Percentiles rank a stretch among this genome's conserved stretches.
These are phyloP conservation scores for Pyrenophora seminiperda DNA, from an alignment of 2,329 filamentous ascomycete species.

Conservation along the genomic window DNA sequence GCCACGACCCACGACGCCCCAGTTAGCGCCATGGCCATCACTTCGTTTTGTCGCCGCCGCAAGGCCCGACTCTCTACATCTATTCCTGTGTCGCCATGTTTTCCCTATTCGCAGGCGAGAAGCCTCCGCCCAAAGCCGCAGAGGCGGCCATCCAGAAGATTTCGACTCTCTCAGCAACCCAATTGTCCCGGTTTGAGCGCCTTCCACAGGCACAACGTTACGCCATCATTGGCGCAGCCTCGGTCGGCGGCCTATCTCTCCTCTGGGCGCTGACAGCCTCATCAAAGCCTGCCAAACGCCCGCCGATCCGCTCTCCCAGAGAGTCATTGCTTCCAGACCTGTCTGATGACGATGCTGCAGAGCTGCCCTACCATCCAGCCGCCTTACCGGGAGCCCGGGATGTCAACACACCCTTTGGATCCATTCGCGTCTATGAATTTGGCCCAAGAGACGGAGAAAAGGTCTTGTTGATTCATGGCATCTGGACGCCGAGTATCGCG, in stretches of 20 bases:
- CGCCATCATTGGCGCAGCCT: constrained; percentile 30
- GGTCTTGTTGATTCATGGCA: constrained; percentile 78
- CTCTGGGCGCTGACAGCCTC: constrained; percentile 28
- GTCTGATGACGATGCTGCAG: constrained; percentile 28
- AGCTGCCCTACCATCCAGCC: constrained; percentile 68
- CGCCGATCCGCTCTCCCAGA: constrained; percentile 36
- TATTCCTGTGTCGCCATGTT: constrained; percentile 24
- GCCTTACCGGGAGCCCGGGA: constrained; percentile 71
- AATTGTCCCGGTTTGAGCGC: constrained; percentile 24
- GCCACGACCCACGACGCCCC: constrained; percentile 10
- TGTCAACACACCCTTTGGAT: constrained; percentile 72
- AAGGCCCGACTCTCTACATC: constrained; percentile 20
- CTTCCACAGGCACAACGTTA: constrained; percentile 25
- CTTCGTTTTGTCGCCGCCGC: constrained; percentile 24
- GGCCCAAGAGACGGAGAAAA: constrained; percentile 73
- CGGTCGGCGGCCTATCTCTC: constrained; percentile 34
- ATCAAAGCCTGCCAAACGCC: constrained; percentile 19
- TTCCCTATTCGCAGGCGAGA: constrained; percentile 27
- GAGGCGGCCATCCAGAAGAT: constrained; percentile 16
- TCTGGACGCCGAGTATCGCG: constrained; percentile 76
- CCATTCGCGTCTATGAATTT: constrained; percentile 78
- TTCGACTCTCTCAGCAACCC: constrained; percentile 15
- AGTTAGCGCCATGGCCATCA: constrained; percentile 24
- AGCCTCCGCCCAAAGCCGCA: constrained; percentile 14
- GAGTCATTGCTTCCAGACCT: constrained; percentile 34